Base-by-base conservation (phyloP, 257 asterid species). In the Salvia miltiorrhiza region DNA sequence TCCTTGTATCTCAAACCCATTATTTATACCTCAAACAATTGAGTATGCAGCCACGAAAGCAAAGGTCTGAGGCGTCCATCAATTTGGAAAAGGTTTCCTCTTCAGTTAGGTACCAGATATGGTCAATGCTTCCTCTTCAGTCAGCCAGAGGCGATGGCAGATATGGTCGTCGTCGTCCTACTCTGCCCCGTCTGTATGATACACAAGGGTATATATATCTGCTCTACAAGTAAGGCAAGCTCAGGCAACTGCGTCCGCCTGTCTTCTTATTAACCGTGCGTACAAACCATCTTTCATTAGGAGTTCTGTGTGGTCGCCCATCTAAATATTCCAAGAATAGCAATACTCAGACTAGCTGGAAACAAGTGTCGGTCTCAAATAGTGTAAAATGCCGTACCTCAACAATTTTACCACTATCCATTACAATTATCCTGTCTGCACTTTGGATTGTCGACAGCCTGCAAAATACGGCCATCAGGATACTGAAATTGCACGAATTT, bases 381-480 rank as follows among this genome's bases (percentile, higher is more conserved):
- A 37, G 43, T 10, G 12, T 37, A 37, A 37, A 37, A 37, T 12
- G 3, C 9, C 43, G 21, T 77, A 88, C 99, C 97, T 93, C 96
- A 17, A 93, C 82, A 71, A 93, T 81, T 76, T 78, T 82, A 65
- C 99, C 99, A 58, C 81, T 79, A 48, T 90, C 96, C 96, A 90
- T 86, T 68, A 86, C 97, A 63, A 93, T 78, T 69, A 90, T 90
- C 72, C 87, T 85, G 68, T 90, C 96, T 12, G 97, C 99, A 77
- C 84, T 81, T 83, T 86, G 96, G 65, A 93, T 81, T 9, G 97
- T 90, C 12, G 99, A 93, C 70, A 93, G 91, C 87, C 99, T 90
- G 86, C 45, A 67, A 62, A 75, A 50, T 45, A 78, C 9, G 45
- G 60, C 57, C 8, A 44, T 75, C 69, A 82, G 75, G 49, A 50